Evolutionary conservation across 768 basidiomycete species (phyloP), one percentile per base, ranked within the genome.

Genomic region (Russula lepida): DNA sequence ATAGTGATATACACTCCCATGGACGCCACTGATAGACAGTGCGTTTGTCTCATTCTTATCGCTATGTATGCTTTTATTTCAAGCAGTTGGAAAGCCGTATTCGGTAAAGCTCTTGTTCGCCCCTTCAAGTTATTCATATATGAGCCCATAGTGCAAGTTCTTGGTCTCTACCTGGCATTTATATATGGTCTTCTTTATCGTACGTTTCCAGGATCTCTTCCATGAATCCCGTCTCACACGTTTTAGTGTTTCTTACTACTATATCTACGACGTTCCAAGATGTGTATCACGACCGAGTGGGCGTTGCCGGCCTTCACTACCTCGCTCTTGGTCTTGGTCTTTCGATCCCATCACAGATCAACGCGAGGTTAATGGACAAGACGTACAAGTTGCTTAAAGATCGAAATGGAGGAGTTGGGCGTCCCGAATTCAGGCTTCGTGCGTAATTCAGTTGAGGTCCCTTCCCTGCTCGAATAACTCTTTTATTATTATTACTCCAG

Each of bases 101-200:
- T 92, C 59, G 46, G 64, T 1, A 79, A 74, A 60, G 78, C 86
- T 0, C 71, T 92, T 25, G 71, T 76, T 12, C 79, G 89, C n/a
- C 91, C 92, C 0, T 87, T 92, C 72, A 67, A 71, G 4, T 69
- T 92, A 11, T 85, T 89, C 58, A 67, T 57, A 0, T 67, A 68
- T 4, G 88, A 91, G 68, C 80, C 84, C 1, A 87, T 90, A 65
- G 74, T 88, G 25, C 86, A 88, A 66, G 69, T 88, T 2, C 72
- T 90, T 13, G 83, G 84, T 0, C 3, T 83, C 0, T 90, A 88
- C 63, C 81, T 87, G 79, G 83, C 85, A 0, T 83, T 87, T 64
- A 68, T 86, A 15, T 92, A 86, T 59, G 89, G 59, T 39, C 59
- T 46, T 4, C 47, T 69, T 19, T 69, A 69, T 56, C 15, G 66